A percentile compares a stretch with the other conserved stretches of the same genome.
Conservation (phyloP, 129 eudicot genomes). For the Ambrosia trifida region DNA sequence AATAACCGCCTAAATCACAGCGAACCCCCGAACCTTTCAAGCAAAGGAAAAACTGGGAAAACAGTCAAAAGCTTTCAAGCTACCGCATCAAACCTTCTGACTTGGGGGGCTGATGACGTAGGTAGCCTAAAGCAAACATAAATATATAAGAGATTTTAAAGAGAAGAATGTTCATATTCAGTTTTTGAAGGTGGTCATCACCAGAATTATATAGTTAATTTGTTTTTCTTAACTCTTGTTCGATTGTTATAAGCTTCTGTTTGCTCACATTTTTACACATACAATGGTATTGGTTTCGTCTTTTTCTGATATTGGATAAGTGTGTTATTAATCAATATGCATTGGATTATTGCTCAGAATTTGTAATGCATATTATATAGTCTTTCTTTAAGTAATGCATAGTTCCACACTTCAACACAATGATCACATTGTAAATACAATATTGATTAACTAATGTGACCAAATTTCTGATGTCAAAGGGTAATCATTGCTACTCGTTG, state of each 20-base stretch:
- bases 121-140: too few species aligned
- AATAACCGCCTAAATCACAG: too few species aligned
- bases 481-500: too few species aligned
- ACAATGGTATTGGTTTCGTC: neutral
- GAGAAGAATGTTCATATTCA: constrained; percentile 41
- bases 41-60: too few species aligned
- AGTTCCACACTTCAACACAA: neutral
- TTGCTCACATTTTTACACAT: neutral
- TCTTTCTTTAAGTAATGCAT: neutral
- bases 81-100: too few species aligned
- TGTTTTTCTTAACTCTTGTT: constrained; percentile 7
- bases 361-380: neutral
- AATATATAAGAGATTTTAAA: constrained; percentile 34
- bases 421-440: too few species aligned
- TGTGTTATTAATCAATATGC: neutral
- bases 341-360: neutral
- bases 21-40: too few species aligned
- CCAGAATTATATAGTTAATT: constrained; percentile 16
- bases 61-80: too few species aligned
- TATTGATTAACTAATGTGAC: neutral
- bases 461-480: too few species aligned
- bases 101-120: too few species aligned
- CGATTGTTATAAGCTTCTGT: neutral
- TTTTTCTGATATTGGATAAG: neutral
- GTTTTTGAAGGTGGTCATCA: constrained; percentile 28